phyloP scores from a whole-genome alignment of 2,329 filamentous ascomycete species.

The Rosellinia necatrix region DNA sequence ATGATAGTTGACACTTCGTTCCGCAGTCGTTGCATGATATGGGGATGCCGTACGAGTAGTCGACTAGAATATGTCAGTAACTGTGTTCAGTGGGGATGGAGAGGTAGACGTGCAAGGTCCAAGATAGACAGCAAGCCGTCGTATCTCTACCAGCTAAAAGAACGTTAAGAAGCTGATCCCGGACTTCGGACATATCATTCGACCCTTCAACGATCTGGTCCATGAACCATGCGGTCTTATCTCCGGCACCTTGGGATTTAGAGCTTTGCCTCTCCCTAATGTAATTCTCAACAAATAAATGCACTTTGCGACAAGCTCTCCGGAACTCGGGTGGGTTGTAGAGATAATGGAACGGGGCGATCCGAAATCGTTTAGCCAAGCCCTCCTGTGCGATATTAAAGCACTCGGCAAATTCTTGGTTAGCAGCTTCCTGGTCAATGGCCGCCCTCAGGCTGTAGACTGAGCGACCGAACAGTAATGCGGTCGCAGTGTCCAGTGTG shows the following conservation, averaged over 20 bases:
- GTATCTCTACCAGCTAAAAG: constrained; percentile 31
- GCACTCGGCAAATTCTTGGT: too few relatives aligned
- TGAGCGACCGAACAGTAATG: constrained; percentile 33
- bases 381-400: constrained; percentile 29
- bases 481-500: constrained; percentile 32
- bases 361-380: constrained; percentile 23
- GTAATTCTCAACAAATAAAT: constrained; percentile 37
- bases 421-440: constrained; percentile 22
- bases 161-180: constrained; percentile 32
- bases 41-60: not conserved
- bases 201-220: constrained; percentile 43
- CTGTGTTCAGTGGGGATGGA: not conserved
- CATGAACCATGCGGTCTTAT: constrained; percentile 13
- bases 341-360: constrained; percentile 24
- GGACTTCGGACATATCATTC: constrained; percentile 26
- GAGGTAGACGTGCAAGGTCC: constrained; percentile 28
- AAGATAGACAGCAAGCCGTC: constrained; percentile 29
- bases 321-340: constrained; percentile 25
- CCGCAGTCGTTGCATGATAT: not conserved
- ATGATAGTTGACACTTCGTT: not conserved
- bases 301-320: constrained; percentile 24
- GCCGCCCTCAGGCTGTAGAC: constrained; percentile 28
- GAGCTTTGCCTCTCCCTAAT: too few relatives aligned
- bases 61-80: not conserved
- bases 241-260: too few relatives aligned